Evolutionary conservation across 768 basidiomycete genomes (phyloP).

Genomic region (Piloderma croceum): DNA sequence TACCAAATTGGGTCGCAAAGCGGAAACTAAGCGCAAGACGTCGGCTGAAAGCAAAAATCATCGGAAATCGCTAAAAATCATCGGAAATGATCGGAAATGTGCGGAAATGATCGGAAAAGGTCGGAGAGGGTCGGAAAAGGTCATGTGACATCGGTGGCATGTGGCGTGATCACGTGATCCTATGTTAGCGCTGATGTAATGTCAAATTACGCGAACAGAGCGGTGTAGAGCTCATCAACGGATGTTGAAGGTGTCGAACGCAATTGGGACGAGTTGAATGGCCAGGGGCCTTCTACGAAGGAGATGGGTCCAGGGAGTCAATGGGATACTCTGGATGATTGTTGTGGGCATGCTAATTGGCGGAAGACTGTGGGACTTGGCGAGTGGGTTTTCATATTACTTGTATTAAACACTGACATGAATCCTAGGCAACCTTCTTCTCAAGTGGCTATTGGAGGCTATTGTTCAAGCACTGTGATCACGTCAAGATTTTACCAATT

Average conservation of each 20-base stretch:
- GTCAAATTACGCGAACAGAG: too few species aligned
- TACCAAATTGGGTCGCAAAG: too few species aligned
- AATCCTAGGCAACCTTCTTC: background rate
- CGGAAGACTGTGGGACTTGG: conserved; percentile 18
- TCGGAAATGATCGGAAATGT: too few species aligned
- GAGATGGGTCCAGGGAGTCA: conserved; percentile 1
- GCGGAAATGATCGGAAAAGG: too few species aligned
- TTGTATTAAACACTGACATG: background rate
- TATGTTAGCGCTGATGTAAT: too few species aligned
- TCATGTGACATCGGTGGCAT: too few species aligned
- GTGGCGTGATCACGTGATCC: too few species aligned
- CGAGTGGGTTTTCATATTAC: conserved; percentile 3
- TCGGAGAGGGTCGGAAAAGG: too few species aligned
- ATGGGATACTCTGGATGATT: conserved; percentile 2
- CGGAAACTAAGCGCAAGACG: too few species aligned
- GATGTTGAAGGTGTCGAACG: background rate
- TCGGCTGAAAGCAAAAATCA: too few species aligned
- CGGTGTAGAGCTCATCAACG: too few species aligned
- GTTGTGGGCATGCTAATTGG: conserved; percentile 23
- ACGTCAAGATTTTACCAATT: background rate
- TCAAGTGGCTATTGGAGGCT: background rate
- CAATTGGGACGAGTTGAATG: background rate
- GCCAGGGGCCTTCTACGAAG: background rate
- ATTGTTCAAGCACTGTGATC: background rate
- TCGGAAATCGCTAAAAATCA: too few species aligned